Evolutionary conservation across 768 basidiomycete species (phyloP), one percentile per base, ranked within the genome.

Genomic region (Boletus eberwhitei): DNA sequence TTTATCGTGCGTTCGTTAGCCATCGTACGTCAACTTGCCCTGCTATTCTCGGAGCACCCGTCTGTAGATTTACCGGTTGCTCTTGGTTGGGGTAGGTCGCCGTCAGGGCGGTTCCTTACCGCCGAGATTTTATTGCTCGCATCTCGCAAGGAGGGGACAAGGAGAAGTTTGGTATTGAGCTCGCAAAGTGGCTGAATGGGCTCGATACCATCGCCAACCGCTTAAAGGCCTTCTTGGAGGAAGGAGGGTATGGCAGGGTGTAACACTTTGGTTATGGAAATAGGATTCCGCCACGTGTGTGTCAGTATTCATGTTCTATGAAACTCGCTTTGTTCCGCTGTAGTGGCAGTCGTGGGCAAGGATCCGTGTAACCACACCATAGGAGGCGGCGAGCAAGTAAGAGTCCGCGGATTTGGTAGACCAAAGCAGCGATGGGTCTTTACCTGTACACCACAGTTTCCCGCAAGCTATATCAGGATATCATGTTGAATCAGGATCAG

Each of bases 71-170:
- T 24, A 58, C 36, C 32, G 35, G 21, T 36, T 24, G 24, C 4
- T 34, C 14, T 31, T 16, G 21, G 31, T 32, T 29, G 48, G 19
- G 52, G 17, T 43, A 85, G 84, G 73, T 85, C 17, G 84, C 84
- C 8, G 79, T 86, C 24, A 81, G 81, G 41, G 83, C 88, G 0
- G 86, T 81, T 4, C 69, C 88, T 11, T 75, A 78, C 41, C 84
- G 88, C 17, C 68, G 71, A 29, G 83, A 86, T 49, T 90, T 90
- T 63, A 84, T 84, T 59, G 65, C 72, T 5, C 77, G 80, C 24
- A 77, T 90, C 38, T 75, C 82, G 4, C 81, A 89, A 64, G 87
- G 85, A 12, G 83, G 77, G 5, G 78, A 83, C n/a, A 48, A 70
- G 26, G 84, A 85, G 57, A 82, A 81, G 56, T 78, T 90, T 24